Evolutionary conservation across 139 green algal genomes (phyloP).

Genomic region (Chlamydomonas sphaeroides): DNA sequence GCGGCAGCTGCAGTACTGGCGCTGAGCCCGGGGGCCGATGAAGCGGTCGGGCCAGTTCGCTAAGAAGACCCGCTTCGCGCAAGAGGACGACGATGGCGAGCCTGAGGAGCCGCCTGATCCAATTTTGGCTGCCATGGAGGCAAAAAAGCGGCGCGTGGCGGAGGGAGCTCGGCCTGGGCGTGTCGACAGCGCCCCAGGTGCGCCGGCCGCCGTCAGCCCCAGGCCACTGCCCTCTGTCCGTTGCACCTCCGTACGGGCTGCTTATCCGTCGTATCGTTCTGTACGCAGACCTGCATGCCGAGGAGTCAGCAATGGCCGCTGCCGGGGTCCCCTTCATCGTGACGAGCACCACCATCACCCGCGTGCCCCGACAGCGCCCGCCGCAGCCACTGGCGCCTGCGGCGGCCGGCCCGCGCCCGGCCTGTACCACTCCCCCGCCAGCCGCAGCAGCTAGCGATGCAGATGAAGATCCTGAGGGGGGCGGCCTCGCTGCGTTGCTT

Average conservation of each 20-base stretch:
- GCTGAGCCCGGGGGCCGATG: no score
- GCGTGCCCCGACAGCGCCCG: neutral
- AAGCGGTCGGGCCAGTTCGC: neutral
- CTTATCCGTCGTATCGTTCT: no score
- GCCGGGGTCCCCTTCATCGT: neutral
- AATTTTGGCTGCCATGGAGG: constrained; percentile 20
- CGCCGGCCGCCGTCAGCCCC: no score
- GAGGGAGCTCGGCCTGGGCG: neutral
- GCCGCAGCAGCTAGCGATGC: neutral
- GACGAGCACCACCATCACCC: constrained; percentile 24
- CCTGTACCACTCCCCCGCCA: neutral
- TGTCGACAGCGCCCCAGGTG: constrained; percentile 25
- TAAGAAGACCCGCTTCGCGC: constrained; percentile 13
- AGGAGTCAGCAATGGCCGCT: neutral
- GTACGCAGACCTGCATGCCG: neutral
- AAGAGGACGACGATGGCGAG: neutral
- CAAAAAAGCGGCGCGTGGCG: no score
- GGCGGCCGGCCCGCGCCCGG: neutral
- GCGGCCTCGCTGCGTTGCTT: constrained; percentile 20
- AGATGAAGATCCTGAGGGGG: no score
- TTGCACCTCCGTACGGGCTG: no score
- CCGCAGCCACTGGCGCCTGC: no score
- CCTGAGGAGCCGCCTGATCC: neutral
- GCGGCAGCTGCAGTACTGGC: no score
- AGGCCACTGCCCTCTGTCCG: no score